These are phyloP conservation scores for Chytriomyces hyalinus DNA, from an alignment of 192 early-diverging fungal genomes.

Conservation along the genomic window DNA sequence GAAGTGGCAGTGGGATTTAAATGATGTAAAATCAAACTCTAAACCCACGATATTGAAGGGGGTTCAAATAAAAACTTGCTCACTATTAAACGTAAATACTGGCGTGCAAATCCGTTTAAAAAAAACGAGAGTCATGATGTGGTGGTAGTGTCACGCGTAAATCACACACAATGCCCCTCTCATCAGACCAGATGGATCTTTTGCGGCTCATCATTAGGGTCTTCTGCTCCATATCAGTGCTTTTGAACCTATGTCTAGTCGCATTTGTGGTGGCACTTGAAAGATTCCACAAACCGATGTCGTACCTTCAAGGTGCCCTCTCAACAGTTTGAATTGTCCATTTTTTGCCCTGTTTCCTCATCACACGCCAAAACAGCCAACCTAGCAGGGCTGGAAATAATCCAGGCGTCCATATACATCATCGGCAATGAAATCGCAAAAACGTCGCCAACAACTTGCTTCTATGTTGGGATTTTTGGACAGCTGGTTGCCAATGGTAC, in stretches of 20 bases:
- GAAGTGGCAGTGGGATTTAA: too few relatives aligned
- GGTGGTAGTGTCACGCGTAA: too few relatives aligned
- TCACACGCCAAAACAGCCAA: background rate
- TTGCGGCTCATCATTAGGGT: background rate
- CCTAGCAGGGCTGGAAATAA: background rate
- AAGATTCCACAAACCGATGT: background rate
- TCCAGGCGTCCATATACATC: background rate
- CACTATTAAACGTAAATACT: too few relatives aligned
- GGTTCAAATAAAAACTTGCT: too few relatives aligned
- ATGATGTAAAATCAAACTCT: too few relatives aligned
- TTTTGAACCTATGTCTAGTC: background rate
- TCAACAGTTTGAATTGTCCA: too few relatives aligned
- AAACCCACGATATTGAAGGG: too few relatives aligned
- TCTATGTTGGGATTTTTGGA: background rate
- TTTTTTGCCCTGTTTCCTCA: background rate
- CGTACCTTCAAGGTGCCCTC: background rate
- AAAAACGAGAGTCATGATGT: too few relatives aligned
- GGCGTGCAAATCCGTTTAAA: too few relatives aligned
- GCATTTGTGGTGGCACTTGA: background rate
- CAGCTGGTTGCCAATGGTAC: background rate
- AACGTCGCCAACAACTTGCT: background rate
- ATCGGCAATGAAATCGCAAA: constrained; percentile 8
- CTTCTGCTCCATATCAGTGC: background rate
- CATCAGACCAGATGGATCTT: background rate
- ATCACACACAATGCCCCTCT: too few relatives aligned